These are phyloP conservation scores for Solanum habrochaites DNA, from an alignment of 257 asterid species.

Conservation along the genomic window DNA sequence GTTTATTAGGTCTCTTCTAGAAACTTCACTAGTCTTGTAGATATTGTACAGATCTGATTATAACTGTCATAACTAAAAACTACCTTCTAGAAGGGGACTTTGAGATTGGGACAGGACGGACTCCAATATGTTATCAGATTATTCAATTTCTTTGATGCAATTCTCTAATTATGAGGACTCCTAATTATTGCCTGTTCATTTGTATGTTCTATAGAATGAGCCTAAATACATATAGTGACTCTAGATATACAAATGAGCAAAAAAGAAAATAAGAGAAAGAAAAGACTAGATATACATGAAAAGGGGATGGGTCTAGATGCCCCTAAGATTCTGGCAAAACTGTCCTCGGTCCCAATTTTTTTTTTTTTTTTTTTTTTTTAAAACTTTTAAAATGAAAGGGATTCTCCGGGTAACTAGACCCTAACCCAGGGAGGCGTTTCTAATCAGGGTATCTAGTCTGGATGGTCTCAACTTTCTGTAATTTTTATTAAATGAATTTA, in stretches of 20 bases:
- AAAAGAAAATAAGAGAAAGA: neutral
- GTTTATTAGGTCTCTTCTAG: neutral
- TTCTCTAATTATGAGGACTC: neutral
- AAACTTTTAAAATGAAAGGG: neutral
- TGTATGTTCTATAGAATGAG: neutral
- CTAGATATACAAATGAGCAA: neutral
- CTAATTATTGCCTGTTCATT: neutral
- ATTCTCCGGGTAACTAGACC: neutral
- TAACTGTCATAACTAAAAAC: neutral
- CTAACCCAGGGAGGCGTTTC: neutral
- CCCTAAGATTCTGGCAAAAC: neutral
- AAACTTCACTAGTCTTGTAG: neutral
- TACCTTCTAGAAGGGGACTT: neutral
- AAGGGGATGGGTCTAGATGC: neutral
- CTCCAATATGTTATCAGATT: neutral
- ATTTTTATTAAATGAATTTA: neutral
- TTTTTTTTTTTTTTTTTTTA: no score
- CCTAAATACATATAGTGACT: neutral
- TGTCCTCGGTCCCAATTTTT: neutral
- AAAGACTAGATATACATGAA: neutral
- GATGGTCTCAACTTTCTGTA: neutral
- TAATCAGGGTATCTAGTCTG: neutral
- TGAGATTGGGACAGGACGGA: neutral
- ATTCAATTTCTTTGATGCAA: neutral
- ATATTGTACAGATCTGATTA: neutral